A percentile compares a stretch with the other conserved stretches of the same genome.
phyloP scores from a whole-genome alignment of 176 grass and related monocot species.

The Zea mays region Zm-B73-REFERENCE-NAM-5.0 NC_050100.1:170954001-170954500 shows the following conservation, averaged over 20 bases:
- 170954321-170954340: conserved; percentile 81
- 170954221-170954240: conserved; percentile 92
- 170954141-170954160: background rate
- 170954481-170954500: conserved; percentile 77
- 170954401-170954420: background rate
- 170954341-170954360: conserved; percentile 88
- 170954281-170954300: conserved; percentile 88
- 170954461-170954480: background rate
- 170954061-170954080: conserved; percentile 57
- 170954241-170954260: conserved; percentile 70
- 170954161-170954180: conserved; percentile 15
- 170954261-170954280: conserved; percentile 77
- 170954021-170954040: conserved; percentile 82
- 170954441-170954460: conserved; percentile 7
- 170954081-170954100: conserved; percentile 53
- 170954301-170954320: conserved; percentile 67
- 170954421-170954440: conserved; percentile 40
- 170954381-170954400: conserved; percentile 2
- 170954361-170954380: background rate
- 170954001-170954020: conserved; percentile 83
- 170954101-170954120: conserved; percentile 17
- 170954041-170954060: conserved; percentile 86
- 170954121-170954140: conserved; percentile 3
- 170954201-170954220: conserved; percentile 86
- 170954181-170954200: conserved; percentile 71